phyloP scores from a whole-genome alignment of 345 rosid genomes.

The Eucalyptus polybractea region DNA sequence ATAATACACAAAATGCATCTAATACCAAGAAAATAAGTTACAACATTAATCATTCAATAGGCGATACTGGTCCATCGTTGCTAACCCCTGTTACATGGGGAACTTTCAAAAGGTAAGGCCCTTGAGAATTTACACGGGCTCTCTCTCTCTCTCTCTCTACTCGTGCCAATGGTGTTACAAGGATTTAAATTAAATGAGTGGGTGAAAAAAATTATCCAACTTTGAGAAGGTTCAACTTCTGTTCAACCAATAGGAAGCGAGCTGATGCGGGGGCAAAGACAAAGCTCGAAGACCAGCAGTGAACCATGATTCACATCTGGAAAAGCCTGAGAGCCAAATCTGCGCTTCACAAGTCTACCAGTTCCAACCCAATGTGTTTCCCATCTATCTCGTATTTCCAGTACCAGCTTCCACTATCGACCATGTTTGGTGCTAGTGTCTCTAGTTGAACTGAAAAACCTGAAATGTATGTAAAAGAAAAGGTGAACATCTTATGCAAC shows the following conservation, averaged over 20 bases:
- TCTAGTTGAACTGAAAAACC: conserved; percentile 43
- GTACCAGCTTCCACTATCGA: conserved; percentile 79
- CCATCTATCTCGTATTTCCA: conserved; percentile 67
- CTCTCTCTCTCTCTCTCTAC: background rate
- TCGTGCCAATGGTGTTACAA: background rate
- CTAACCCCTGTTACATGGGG: background rate
- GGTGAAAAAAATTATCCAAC: background rate
- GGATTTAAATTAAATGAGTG: background rate
- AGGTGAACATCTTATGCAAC: background rate
- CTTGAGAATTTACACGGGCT: background rate
- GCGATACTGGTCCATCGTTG: background rate
- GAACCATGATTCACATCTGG: conserved; percentile 44
- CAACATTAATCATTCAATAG: background rate
- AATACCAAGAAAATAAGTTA: background rate
- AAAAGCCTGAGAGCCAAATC: background rate
- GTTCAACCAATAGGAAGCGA: conserved; percentile 30
- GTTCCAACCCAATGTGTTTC: conserved; percentile 45
- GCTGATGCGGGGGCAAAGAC: background rate
- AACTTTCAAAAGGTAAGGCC: background rate
- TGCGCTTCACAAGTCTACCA: conserved; percentile 21
- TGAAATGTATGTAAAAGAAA: conserved; percentile 2
- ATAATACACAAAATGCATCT: background rate
- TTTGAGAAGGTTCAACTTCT: conserved; percentile 29
- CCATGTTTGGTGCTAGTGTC: conserved; percentile 27
- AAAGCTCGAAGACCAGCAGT: background rate